Conservation (phyloP, 2,329 filamentous ascomycete genomes). For the Venturia effusa region DNA sequence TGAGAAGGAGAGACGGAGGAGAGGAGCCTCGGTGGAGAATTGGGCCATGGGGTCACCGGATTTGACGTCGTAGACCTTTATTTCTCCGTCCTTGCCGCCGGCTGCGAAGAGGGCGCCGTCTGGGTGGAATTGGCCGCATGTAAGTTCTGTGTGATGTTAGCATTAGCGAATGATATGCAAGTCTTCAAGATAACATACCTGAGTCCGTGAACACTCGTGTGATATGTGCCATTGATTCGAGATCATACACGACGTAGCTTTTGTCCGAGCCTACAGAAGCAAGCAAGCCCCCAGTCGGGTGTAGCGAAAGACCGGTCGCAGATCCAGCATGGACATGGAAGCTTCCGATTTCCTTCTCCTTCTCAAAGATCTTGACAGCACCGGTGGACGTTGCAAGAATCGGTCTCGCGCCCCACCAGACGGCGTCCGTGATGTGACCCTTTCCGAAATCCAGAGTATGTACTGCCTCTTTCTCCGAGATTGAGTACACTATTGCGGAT, state of each 20-base stretch:
- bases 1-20: slow-evolving; percentile 73
- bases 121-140: slow-evolving; percentile 78
- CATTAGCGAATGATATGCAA: slow-evolving; percentile 9
- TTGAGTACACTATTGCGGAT: slow-evolving; percentile 65
- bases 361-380: slow-evolving; percentile 67
- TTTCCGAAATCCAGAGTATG: slow-evolving; percentile 46
- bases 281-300: slow-evolving; percentile 72
- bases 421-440: slow-evolving; percentile 53
- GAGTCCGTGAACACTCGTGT: slow-evolving; percentile 72
- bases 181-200: slow-evolving; percentile 46
- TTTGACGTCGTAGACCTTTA: slow-evolving; percentile 84
- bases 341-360: slow-evolving; percentile 55
- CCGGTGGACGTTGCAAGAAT: slow-evolving; percentile 67
- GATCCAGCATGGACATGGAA: slow-evolving; percentile 77
- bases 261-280: slow-evolving; percentile 87
- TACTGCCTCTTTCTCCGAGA: slow-evolving; percentile 65
- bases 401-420: slow-evolving; percentile 58
- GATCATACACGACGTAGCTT: slow-evolving; percentile 82
- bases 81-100: slow-evolving; percentile 66
- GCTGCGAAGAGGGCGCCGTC: slow-evolving; percentile 90
- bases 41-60: slow-evolving; percentile 65
- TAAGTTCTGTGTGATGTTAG: slow-evolving; percentile 48
- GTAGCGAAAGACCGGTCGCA: slow-evolving; percentile 64
- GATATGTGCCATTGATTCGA: slow-evolving; percentile 55
- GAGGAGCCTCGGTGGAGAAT: slow-evolving; percentile 54